Conservation (phyloP, 257 asterid genomes). For the Ehretia macrophylla region DNA sequence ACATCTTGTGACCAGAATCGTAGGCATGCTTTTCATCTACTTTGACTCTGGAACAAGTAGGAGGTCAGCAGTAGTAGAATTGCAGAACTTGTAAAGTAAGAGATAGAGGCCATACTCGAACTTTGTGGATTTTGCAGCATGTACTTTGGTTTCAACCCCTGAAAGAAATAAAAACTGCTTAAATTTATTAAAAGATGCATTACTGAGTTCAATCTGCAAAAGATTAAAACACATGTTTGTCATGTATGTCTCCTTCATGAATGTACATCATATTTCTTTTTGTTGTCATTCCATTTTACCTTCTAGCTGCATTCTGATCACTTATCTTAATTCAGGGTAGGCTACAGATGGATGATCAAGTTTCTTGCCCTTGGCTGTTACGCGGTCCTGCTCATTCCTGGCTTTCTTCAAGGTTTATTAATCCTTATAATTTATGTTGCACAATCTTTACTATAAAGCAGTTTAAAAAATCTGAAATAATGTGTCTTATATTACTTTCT, state of each 20-base stretch:
- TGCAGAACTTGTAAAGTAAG: too few relatives aligned
- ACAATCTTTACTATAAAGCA: not conserved
- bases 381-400: slow-evolving; percentile 75
- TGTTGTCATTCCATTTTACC: not conserved
- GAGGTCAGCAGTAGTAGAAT: too few relatives aligned
- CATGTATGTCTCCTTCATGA: not conserved
- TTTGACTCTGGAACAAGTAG: too few relatives aligned
- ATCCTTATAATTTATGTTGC: not conserved
- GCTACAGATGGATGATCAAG: slow-evolving; percentile 80
- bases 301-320: slow-evolving; percentile 25
- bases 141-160: too few relatives aligned
- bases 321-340: slow-evolving; percentile 70
- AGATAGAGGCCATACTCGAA: too few relatives aligned
- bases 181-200: not conserved
- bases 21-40: too few relatives aligned
- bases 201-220: not conserved
- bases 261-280: not conserved
- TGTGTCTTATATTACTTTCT: not conserved
- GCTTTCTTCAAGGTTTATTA: slow-evolving; percentile 78
- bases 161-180: not conserved
- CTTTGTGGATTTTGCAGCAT: too few relatives aligned
- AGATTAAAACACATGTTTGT: not conserved
- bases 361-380: slow-evolving; percentile 94
- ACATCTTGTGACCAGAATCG: too few relatives aligned
- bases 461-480: too few relatives aligned